Conservation (phyloP, 1,284 basidiomycete species). For the Abortiporus biennis region DNA sequence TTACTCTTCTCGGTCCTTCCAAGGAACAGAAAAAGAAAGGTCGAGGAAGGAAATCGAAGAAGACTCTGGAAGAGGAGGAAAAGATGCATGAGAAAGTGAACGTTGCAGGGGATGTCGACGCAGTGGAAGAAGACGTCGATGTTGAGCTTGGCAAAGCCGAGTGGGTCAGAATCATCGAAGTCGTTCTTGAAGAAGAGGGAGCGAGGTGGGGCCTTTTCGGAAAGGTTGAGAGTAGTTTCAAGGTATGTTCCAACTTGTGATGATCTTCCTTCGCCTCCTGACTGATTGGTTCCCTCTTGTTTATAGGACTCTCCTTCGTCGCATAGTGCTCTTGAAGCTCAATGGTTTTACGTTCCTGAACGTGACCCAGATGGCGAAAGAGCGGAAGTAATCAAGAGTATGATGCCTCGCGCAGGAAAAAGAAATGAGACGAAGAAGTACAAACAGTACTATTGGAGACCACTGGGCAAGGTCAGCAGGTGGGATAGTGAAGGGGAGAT, state of each 20-base stretch:
- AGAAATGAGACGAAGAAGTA: slow-evolving; percentile 71
- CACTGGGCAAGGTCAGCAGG: slow-evolving; percentile 30
- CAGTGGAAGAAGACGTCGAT: neutral
- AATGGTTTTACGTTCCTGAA: slow-evolving; percentile 76
- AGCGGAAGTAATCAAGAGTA: slow-evolving; percentile 53
- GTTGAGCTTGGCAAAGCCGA: slow-evolving; percentile 29
- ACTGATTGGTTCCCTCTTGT: neutral
- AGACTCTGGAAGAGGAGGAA: too few species aligned
- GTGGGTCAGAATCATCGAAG: slow-evolving; percentile 43
- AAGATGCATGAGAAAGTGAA: too few species aligned
- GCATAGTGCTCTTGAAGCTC: slow-evolving; percentile 53
- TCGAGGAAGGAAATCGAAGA: too few species aligned
- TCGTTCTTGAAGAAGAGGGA: slow-evolving; percentile 45
- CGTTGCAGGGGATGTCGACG: slow-evolving; percentile 9
- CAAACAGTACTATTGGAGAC: slow-evolving; percentile 77
- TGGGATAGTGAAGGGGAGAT: too few species aligned
- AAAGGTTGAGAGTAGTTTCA: slow-evolving; percentile 59
- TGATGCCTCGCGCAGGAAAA: slow-evolving; percentile 71
- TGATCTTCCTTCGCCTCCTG: neutral
- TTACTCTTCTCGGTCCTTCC: too few species aligned
- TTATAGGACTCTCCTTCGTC: slow-evolving; percentile 16
- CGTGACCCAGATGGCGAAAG: slow-evolving; percentile 63
- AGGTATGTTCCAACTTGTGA: slow-evolving; percentile 30
- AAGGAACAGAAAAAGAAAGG: too few species aligned
- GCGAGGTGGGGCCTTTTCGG: slow-evolving; percentile 57